Evolutionary conservation across 169 alveolate genomes (phyloP).

Genomic region (Perkinsus chesapeaki): DNA sequence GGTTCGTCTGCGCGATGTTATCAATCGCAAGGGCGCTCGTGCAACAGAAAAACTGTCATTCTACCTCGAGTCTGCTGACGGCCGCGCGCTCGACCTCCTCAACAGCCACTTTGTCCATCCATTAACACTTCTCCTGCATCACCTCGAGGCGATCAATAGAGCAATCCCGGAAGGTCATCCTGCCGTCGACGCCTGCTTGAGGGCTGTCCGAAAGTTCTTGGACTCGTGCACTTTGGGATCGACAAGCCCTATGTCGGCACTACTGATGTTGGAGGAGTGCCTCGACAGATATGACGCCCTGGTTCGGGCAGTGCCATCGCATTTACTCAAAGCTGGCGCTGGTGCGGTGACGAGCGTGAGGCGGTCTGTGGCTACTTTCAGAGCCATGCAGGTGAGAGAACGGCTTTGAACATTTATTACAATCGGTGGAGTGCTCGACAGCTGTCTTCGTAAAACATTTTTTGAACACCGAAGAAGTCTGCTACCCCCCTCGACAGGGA

Average conservation of each 20-base stretch:
- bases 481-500: too few species aligned
- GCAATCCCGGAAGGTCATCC: not conserved
- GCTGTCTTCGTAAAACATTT: too few species aligned
- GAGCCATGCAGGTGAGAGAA: not conserved
- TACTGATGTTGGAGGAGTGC: not conserved
- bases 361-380: not conserved
- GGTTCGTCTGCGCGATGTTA: not conserved
- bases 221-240: not conserved
- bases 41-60: not conserved
- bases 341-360: not conserved
- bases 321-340: not conserved
- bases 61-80: not conserved
- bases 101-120: not conserved
- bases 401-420: not conserved
- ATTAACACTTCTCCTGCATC: not conserved
- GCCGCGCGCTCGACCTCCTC: not conserved
- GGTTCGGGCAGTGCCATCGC: not conserved
- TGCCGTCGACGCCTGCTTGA: not conserved
- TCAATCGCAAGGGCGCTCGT: not conserved
- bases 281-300: not conserved
- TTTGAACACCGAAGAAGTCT: too few species aligned
- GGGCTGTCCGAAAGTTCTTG: not conserved
- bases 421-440: too few species aligned
- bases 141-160: not conserved
- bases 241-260: not conserved